Evolutionary conservation across 106 monocot genomes (phyloP).

Genomic region (Hemerocallis citrina): DNA sequence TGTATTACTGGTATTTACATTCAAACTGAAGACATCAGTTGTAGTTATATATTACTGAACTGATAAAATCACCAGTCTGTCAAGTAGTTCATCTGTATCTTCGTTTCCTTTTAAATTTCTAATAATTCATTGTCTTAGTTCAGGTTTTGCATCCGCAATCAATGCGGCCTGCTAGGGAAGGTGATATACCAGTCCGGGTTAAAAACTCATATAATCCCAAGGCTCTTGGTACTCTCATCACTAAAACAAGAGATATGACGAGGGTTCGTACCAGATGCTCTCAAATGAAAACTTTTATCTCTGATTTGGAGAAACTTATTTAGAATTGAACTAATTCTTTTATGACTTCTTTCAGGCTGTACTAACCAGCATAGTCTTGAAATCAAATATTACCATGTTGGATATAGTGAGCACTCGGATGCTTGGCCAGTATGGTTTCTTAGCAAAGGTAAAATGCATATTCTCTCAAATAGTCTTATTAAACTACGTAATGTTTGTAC

Average conservation of each 20-base stretch:
- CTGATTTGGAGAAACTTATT: background rate
- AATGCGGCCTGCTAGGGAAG: slow-evolving; percentile 88
- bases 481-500: background rate
- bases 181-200: slow-evolving; percentile 83
- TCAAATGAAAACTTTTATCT: background rate
- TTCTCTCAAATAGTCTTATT: background rate
- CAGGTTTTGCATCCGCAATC: slow-evolving; percentile 96
- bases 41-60: background rate
- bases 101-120: background rate
- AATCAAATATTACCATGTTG: slow-evolving; percentile 88
- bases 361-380: slow-evolving; percentile 90
- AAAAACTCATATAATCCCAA: slow-evolving; percentile 85
- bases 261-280: slow-evolving; percentile 37
- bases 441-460: slow-evolving; percentile 56
- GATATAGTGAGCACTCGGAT: slow-evolving; percentile 95
- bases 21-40: background rate
- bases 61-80: background rate
- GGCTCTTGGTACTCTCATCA: slow-evolving; percentile 92
- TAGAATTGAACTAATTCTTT: background rate
- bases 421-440: slow-evolving; percentile 94
- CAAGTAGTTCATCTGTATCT: background rate
- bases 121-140: background rate
- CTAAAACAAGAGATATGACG: slow-evolving; percentile 84
- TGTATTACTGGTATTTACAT: background rate
- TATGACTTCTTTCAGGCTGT: slow-evolving; percentile 40